A percentile compares a stretch with the other conserved stretches of the same genome.
These are phyloP conservation scores for Auriscalpium microsporum DNA, from an alignment of 768 basidiomycete genomes.

Conservation along the genomic window DNA sequence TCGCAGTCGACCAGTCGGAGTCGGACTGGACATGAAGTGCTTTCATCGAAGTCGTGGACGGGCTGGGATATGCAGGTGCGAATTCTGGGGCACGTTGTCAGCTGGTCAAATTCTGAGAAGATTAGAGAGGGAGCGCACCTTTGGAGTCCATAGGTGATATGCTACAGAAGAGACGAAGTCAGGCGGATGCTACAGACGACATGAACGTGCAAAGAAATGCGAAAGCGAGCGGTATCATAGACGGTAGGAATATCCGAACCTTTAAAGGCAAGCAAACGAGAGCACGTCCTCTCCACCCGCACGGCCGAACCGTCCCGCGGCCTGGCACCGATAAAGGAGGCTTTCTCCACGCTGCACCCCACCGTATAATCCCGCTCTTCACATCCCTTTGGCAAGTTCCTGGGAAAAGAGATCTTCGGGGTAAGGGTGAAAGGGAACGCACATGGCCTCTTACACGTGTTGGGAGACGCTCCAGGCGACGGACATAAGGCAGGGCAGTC, in stretches of 20 bases:
- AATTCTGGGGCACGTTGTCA: neutral
- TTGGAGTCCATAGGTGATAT: neutral
- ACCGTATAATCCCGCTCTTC: neutral
- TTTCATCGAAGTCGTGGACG: neutral
- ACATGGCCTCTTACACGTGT: too few species aligned
- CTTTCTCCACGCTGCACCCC: neutral
- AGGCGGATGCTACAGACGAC: neutral
- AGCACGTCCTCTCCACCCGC: too few species aligned
- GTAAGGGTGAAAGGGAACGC: neutral
- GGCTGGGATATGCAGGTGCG: neutral
- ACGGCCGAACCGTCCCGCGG: neutral
- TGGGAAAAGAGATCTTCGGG: neutral
- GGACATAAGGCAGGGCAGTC: too few species aligned
- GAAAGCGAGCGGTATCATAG: neutral
- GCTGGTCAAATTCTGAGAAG: neutral
- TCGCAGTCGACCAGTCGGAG: neutral
- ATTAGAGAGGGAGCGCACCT: neutral
- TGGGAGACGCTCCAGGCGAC: too few species aligned
- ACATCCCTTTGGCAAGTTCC: neutral
- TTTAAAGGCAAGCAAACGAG: neutral
- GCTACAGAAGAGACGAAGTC: neutral
- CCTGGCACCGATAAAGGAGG: neutral
- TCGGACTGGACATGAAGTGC: neutral
- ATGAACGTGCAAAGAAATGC: neutral
- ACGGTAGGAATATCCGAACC: neutral